Percentiles rank a stretch among this genome's conserved stretches.
Conservation (phyloP, 371 early-diverging fungal genomes). For the Mortierella sp. region DNA sequence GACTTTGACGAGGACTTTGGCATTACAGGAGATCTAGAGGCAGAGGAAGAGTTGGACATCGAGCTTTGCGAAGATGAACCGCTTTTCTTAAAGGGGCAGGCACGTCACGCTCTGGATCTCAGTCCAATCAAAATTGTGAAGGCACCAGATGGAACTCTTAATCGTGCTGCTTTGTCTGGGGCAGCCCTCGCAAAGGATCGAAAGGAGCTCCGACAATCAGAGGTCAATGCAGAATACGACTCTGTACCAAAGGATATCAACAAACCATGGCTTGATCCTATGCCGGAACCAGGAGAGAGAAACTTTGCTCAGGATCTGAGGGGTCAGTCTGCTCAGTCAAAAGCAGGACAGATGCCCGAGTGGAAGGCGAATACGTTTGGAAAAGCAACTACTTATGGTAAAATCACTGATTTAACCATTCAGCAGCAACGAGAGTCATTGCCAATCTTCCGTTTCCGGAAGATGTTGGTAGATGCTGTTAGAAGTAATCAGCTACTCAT, state of each 20-base stretch:
- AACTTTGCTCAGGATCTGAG: constrained; percentile 92
- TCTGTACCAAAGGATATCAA: constrained; percentile 91
- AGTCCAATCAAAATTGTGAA: constrained; percentile 97
- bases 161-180: constrained; percentile 94
- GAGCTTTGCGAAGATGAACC: constrained; percentile 97
- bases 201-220: constrained; percentile 87
- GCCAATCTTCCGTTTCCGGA: constrained; percentile 89
- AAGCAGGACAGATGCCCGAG: constrained; percentile 84
- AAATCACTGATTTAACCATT: constrained; percentile 87
- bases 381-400: constrained; percentile 91
- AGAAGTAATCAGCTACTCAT: constrained; percentile 91
- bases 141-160: constrained; percentile 96
- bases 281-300: constrained; percentile 87
- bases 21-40: constrained; percentile 78
- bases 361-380: constrained; percentile 94
- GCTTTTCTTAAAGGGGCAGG: constrained; percentile 93
- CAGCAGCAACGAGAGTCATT: constrained; percentile 93
- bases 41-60: constrained; percentile 96
- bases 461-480: constrained; percentile 84
- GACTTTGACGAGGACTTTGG: constrained; percentile 85
- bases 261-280: constrained; percentile 94
- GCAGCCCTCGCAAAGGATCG: constrained; percentile 95
- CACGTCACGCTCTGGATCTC: constrained; percentile 83
- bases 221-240: constrained; percentile 89
- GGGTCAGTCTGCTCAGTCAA: constrained; percentile 65